Evolutionary conservation across 768 basidiomycete species (phyloP), one percentile per base, ranked within the genome.

Genomic region (Baorangia bicolor): DNA sequence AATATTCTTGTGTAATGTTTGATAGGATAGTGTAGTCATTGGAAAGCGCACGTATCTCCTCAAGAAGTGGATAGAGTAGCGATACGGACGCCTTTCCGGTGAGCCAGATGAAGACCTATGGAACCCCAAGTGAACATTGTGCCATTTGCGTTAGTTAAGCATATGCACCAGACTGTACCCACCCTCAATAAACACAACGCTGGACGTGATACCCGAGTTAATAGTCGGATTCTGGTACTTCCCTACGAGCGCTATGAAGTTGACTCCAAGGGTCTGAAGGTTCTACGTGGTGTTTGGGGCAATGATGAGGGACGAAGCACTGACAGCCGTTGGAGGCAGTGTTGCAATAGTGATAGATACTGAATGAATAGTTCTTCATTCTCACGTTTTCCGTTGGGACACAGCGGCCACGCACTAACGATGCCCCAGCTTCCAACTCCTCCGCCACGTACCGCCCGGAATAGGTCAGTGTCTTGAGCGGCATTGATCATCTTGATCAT

Each of bases 391-490:
- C 16, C 10, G 4, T 37, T 18, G 28, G 25, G 37, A 5, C 21
- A 20, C 7, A 4, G 5, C 33, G 41, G 4, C 5, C 13, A 65
- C 63, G 3, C 23, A 65, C 63, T 73, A 23, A 81, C 70, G 40
- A 82, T 71, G 23, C 78, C 81, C 58, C 69, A 82, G 11, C 75
- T 81, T 14, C 79, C 77, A 1, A 78, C 80, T 4, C 81, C 81
- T 5, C 77, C 79, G 0, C 81, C 81, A 38, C 82, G 72, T 23
- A 83, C 59, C 0, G 82, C 83, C 77, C 79, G 83, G 64, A 80
- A 83, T 0, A 84, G 70, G 49, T 82, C 78, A 8, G 69, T 16
- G 59, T 81, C 70, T 43, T 72, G 68, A 55, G 69, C 68, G 0
- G 64, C 59, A 59, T 81, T 83, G 33, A 73, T 75, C 2, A 59